Evolutionary conservation across 805 yeast species (phyloP).

Genomic region (Candida vaughaniae): DNA sequence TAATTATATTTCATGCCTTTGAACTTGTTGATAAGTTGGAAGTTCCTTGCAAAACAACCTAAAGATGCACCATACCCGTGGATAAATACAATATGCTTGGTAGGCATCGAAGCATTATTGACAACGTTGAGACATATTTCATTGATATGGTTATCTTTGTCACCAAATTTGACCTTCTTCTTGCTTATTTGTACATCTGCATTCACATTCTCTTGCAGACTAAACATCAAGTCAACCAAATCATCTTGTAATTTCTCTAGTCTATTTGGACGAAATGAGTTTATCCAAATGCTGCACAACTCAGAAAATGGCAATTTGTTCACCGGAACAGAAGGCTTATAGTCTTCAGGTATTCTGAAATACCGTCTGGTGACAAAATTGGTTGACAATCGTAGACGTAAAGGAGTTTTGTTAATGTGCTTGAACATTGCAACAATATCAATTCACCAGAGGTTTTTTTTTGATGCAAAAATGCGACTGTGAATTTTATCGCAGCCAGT

Average conservation of each 20-base stretch:
- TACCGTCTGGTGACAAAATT: not conserved
- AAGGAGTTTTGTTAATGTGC: not conserved
- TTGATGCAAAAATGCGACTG: too few relatives aligned
- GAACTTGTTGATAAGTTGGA: slow-evolving; percentile 38
- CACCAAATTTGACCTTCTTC: slow-evolving; percentile 22
- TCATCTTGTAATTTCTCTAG: slow-evolving; percentile 33
- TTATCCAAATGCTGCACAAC: slow-evolving; percentile 19
- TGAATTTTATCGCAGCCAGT: too few relatives aligned
- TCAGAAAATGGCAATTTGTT: slow-evolving; percentile 15
- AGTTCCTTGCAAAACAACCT: slow-evolving; percentile 57
- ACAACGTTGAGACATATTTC: slow-evolving; percentile 32
- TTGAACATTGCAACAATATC: too few relatives aligned
- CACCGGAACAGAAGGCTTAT: slow-evolving; percentile 14
- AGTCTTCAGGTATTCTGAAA: slow-evolving; percentile 17
- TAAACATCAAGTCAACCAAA: slow-evolving; percentile 33
- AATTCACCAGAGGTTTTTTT: too few relatives aligned
- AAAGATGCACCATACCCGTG: slow-evolving; percentile 60
- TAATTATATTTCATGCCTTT: slow-evolving; percentile 33
- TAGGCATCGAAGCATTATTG: slow-evolving; percentile 21
- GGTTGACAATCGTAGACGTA: not conserved
- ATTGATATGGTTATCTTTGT: slow-evolving; percentile 27
- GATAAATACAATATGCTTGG: slow-evolving; percentile 48
- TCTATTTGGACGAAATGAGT: slow-evolving; percentile 22
- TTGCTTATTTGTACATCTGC: slow-evolving; percentile 17
- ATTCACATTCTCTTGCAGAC: slow-evolving; percentile 18